Evolutionary conservation across 2,329 filamentous ascomycete species (phyloP).

Genomic region (Curvularia verruculosa): DNA sequence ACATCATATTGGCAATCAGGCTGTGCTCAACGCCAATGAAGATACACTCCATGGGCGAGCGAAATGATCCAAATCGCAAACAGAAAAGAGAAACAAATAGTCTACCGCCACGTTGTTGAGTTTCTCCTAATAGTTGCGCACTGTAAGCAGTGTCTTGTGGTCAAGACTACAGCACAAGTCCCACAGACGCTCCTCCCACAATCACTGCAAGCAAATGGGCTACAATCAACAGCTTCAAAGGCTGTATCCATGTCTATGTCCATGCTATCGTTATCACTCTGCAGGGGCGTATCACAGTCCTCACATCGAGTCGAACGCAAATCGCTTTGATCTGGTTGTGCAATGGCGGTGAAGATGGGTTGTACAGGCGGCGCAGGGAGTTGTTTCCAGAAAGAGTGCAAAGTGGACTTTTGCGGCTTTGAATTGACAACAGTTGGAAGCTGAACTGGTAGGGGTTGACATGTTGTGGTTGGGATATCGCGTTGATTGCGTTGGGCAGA

Average conservation of each 20-base stretch:
- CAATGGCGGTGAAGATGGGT: constrained; percentile 22
- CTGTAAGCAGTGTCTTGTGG: constrained; percentile 49
- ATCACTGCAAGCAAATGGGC: constrained; percentile 45
- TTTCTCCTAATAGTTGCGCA: constrained; percentile 43
- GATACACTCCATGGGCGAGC: not conserved
- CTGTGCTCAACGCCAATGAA: not conserved
- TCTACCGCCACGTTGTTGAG: constrained; percentile 23
- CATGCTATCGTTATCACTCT: constrained; percentile 41
- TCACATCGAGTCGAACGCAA: constrained; percentile 46
- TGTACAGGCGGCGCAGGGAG: constrained; percentile 45
- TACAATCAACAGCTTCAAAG: constrained; percentile 24
- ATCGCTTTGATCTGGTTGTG: constrained; percentile 11
- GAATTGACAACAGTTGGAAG: constrained; percentile 11
- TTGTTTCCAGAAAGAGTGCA: constrained; percentile 56
- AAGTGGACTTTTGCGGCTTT: constrained; percentile 51
- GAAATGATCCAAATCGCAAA: not conserved
- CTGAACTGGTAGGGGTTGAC: constrained; percentile 26
- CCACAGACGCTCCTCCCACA: constrained; percentile 53
- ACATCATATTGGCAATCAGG: not conserved
- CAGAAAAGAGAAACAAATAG: not conserved
- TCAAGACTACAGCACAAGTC: constrained; percentile 50
- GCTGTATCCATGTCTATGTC: constrained; percentile 50
- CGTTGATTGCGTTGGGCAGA: constrained; percentile 50
- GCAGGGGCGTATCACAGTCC: constrained; percentile 52
- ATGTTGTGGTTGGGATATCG: constrained; percentile 36